These are phyloP conservation scores for Physcomitrellopsis africana DNA, from an alignment of 225 moss, liverwort and hornwort species.

Conservation along the genomic window DNA sequence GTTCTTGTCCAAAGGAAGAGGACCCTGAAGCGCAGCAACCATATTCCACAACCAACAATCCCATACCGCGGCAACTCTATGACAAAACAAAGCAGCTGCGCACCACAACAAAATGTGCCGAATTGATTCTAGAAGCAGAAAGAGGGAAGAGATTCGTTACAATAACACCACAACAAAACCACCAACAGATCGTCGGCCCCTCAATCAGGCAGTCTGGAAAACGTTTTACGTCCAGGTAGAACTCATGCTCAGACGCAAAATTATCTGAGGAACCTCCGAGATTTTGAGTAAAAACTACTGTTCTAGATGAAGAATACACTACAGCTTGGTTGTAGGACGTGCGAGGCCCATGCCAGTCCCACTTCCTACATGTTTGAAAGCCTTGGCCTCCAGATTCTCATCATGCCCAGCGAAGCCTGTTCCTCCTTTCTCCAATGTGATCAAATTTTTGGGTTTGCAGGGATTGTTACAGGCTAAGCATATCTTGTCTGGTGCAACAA, in stretches of 20 bases:
- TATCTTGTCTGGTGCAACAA: constrained; percentile 68
- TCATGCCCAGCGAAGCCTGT: constrained; percentile 86
- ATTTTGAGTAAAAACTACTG: constrained; percentile 9
- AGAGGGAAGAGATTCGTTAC: too few species aligned
- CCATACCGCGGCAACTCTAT: too few species aligned
- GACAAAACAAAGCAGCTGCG: too few species aligned
- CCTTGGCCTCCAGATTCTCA: constrained; percentile 79
- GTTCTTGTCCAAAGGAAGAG: too few species aligned
- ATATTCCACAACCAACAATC: too few species aligned
- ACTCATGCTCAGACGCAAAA: background rate
- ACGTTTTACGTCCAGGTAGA: constrained; percentile 26
- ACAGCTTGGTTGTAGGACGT: constrained; percentile 75
- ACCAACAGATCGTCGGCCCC: too few species aligned
- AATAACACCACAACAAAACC: too few species aligned
- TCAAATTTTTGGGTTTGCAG: constrained; percentile 75
- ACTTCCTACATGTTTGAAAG: constrained; percentile 90
- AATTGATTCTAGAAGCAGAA: too few species aligned
- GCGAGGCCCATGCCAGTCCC: constrained; percentile 92
- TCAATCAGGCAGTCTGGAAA: background rate
- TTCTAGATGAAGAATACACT: constrained; percentile 5
- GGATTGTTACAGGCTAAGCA: constrained; percentile 79
- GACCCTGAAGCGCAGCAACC: too few species aligned
- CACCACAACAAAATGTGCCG: too few species aligned
- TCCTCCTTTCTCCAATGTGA: constrained; percentile 77
- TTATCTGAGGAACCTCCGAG: background rate